These are phyloP conservation scores for Candida sithepensis DNA, from an alignment of 805 yeast species.

Conservation along the genomic window DNA sequence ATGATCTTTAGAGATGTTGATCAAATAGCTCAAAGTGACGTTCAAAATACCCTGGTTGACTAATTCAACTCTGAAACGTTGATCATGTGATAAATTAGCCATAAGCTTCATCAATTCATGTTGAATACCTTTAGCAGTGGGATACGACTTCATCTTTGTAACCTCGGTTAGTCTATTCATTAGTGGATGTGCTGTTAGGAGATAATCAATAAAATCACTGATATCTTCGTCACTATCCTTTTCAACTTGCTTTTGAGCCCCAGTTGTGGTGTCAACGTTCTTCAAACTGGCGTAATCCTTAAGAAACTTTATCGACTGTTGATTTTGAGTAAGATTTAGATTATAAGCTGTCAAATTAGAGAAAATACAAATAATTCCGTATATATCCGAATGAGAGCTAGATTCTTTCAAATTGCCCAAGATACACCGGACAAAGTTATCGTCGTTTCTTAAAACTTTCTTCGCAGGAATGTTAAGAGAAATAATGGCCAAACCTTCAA, in stretches of 20 bases:
- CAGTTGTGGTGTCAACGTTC: slow-evolving; percentile 25
- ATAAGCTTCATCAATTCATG: slow-evolving; percentile 34
- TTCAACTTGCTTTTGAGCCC: slow-evolving; percentile 23
- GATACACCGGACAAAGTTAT: slow-evolving; percentile 26
- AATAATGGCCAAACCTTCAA: slow-evolving; percentile 35
- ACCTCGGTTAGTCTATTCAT: slow-evolving; percentile 13
- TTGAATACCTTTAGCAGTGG: slow-evolving; percentile 21
- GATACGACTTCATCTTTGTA: slow-evolving; percentile 8
- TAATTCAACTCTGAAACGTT: slow-evolving; percentile 31
- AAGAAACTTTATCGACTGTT: slow-evolving; percentile 34
- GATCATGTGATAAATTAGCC: slow-evolving; percentile 31
- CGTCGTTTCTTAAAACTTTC: slow-evolving; percentile 34
- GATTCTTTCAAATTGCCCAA: slow-evolving; percentile 7
- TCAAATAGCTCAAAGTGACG: slow-evolving; percentile 36
- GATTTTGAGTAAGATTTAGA: slow-evolving; percentile 29
- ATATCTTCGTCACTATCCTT: slow-evolving; percentile 29
- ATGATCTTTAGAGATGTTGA: slow-evolving; percentile 26
- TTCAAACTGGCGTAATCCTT: slow-evolving; percentile 32
- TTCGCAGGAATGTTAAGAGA: slow-evolving; percentile 34
- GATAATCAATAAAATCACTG: slow-evolving; percentile 26
- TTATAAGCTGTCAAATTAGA: slow-evolving; percentile 36
- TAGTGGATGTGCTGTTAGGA: slow-evolving; percentile 18
- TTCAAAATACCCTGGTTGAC: slow-evolving; percentile 45
- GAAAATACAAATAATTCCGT: slow-evolving; percentile 41
- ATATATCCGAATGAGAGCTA: slow-evolving; percentile 12